Evolutionary conservation across 225 moss, liverwort and hornwort species (phyloP).

Genomic region (Ulota crispa): DNA sequence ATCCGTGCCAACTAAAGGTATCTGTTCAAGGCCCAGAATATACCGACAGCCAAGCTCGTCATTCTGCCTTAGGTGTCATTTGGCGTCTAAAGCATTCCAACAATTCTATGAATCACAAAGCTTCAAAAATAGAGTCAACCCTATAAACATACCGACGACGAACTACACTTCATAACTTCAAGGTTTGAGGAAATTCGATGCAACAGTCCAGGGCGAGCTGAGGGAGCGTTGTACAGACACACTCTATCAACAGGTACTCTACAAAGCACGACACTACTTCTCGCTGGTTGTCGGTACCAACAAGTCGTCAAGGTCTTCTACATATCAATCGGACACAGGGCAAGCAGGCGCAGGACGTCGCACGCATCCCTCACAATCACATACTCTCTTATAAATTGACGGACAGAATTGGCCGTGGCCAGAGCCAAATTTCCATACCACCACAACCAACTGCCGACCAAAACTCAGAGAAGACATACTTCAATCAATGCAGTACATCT

Average conservation of each 20-base stretch:
- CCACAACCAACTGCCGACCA: not conserved
- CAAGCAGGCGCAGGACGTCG: not conserved
- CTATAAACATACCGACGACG: not conserved
- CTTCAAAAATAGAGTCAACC: not conserved
- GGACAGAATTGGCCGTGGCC: not conserved
- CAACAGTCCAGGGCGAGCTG: not conserved
- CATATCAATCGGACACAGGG: not conserved
- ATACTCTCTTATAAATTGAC: not conserved
- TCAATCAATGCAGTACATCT: not conserved
- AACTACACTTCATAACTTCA: not conserved
- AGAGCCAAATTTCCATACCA: not conserved
- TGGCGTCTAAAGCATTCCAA: not conserved
- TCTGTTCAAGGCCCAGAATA: not conserved
- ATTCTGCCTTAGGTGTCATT: not conserved
- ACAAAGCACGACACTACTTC: not conserved
- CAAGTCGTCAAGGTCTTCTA: not conserved
- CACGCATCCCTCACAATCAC: not conserved
- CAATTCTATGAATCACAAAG: not conserved
- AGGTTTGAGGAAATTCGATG: not conserved
- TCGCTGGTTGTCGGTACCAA: constrained; percentile 10
- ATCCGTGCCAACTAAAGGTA: not conserved
- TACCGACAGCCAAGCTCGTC: not conserved
- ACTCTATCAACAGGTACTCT: not conserved
- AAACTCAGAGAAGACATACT: not conserved
- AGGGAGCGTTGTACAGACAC: not conserved